Evolutionary conservation across 352 stramenopile species (phyloP).

Genomic region (Aphanomyces astaci): DNA sequence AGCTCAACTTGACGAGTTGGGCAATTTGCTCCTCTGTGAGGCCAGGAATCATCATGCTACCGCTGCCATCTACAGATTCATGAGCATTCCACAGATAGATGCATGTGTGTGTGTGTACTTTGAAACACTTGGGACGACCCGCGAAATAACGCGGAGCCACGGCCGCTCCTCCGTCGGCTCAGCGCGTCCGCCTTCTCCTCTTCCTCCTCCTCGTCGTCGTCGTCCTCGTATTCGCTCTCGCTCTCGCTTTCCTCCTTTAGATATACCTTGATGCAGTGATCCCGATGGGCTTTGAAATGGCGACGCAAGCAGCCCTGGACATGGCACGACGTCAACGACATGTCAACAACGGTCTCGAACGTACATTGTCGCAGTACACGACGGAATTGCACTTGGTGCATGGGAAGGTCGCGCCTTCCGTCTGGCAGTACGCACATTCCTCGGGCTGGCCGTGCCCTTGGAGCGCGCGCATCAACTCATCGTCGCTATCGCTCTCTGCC

Average conservation of each 20-base stretch:
- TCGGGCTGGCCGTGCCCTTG: conserved; percentile 40
- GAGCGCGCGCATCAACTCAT: conserved; percentile 76
- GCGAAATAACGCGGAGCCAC: conserved; percentile 18
- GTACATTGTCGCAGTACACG: conserved; percentile 67
- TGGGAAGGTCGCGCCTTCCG: conserved; percentile 40
- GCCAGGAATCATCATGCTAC: conserved; percentile 13
- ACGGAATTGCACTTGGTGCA: conserved; percentile 64
- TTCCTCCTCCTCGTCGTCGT: conserved; percentile 32
- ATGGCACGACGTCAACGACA: no score
- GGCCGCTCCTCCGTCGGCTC: conserved; percentile 5
- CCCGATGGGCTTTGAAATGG: conserved; percentile 60
- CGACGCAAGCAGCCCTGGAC: conserved; percentile 61
- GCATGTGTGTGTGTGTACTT: not conserved
- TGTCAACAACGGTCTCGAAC: not conserved
- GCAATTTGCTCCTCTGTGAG: conserved; percentile 54
- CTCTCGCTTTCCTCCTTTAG: conserved; percentile 49
- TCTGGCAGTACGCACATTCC: conserved; percentile 67
- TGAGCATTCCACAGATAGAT: not conserved
- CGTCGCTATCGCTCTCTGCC: conserved; percentile 76
- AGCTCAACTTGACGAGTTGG: conserved; percentile 46
- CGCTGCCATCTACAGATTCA: not conserved
- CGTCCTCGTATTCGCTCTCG: conserved; percentile 62
- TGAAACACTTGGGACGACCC: conserved; percentile 6
- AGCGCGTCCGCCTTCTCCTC: conserved; percentile 1
- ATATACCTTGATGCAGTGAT: conserved; percentile 46